These are phyloP conservation scores for Diaporthe amygdali DNA, from an alignment of 2,329 filamentous ascomycete species.

Conservation along the genomic window DNA sequence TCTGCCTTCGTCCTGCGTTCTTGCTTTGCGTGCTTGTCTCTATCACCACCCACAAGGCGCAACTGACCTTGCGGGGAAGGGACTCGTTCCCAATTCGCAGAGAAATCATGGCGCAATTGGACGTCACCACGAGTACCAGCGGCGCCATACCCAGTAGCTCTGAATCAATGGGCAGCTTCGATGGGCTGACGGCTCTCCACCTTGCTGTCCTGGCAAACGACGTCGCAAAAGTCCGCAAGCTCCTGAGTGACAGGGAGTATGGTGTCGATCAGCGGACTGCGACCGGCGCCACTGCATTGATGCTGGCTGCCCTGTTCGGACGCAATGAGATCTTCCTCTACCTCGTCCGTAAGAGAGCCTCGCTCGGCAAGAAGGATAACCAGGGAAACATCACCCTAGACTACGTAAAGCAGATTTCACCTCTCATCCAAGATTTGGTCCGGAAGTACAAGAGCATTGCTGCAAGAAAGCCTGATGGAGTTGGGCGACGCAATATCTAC, in stretches of 20 bases:
- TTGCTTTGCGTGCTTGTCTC: neutral
- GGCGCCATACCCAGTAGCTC: neutral
- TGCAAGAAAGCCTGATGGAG: fast-evolving
- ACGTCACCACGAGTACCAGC: neutral
- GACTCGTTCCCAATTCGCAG: neutral
- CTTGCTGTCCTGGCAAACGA: neutral
- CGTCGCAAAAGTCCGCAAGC: neutral
- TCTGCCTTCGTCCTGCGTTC: neutral
- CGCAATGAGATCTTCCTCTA: neutral
- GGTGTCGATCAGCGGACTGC: neutral
- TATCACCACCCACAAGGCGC: neutral
- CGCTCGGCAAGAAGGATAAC: neutral
- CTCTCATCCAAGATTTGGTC: neutral
- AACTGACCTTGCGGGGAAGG: neutral
- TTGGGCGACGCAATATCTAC: neutral
- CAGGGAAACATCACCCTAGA: neutral
- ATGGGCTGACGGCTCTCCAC: neutral
- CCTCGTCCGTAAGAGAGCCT: neutral
- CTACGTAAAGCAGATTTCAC: neutral
- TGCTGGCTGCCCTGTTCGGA: constrained; percentile 4
- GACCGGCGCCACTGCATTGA: neutral
- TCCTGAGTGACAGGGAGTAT: neutral
- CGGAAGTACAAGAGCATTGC: neutral
- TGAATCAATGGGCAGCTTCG: too few species aligned
- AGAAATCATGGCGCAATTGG: neutral